phyloP scores from a whole-genome alignment of 1,284 basidiomycete species.

The Microbotryomycetes sp. region DNA sequence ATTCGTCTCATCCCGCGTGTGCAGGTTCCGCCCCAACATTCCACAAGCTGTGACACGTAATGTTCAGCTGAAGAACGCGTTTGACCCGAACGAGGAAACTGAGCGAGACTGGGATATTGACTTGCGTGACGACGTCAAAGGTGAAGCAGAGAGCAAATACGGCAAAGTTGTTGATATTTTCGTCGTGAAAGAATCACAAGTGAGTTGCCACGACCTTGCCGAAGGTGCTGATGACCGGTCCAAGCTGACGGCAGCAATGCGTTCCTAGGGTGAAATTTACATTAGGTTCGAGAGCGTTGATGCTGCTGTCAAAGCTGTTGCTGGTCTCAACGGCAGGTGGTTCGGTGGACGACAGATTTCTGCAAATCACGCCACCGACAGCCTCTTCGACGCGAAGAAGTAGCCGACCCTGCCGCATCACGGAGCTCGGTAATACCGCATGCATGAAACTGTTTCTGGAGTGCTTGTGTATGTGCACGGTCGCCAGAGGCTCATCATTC shows the following conservation, averaged over 20 bases:
- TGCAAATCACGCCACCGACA: constrained; percentile 46
- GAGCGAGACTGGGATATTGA: constrained; percentile 95
- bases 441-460: too few species aligned
- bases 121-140: constrained; percentile 89
- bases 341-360: constrained; percentile 84
- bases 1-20: not conserved
- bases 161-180: constrained; percentile 80
- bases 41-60: constrained; percentile 36
- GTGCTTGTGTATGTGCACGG: too few species aligned
- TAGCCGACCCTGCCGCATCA: not conserved
- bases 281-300: constrained; percentile 79
- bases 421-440: too few species aligned
- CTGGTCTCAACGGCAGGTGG: constrained; percentile 88
- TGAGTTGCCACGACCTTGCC: constrained; percentile 37
- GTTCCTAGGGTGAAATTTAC: constrained; percentile 83
- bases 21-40: constrained; percentile 43
- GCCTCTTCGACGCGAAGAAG: constrained; percentile 28
- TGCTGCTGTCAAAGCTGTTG: constrained; percentile 70
- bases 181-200: constrained; percentile 87
- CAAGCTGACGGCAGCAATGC: not conserved
- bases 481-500: too few species aligned
- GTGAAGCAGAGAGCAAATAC: constrained; percentile 82
- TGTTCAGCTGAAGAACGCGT: constrained; percentile 82
- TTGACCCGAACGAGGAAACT: constrained; percentile 92
- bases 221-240: not conserved